Conservation (phyloP, 2,329 filamentous ascomycete genomes). For the Cordyceps fumosorosea region DNA sequence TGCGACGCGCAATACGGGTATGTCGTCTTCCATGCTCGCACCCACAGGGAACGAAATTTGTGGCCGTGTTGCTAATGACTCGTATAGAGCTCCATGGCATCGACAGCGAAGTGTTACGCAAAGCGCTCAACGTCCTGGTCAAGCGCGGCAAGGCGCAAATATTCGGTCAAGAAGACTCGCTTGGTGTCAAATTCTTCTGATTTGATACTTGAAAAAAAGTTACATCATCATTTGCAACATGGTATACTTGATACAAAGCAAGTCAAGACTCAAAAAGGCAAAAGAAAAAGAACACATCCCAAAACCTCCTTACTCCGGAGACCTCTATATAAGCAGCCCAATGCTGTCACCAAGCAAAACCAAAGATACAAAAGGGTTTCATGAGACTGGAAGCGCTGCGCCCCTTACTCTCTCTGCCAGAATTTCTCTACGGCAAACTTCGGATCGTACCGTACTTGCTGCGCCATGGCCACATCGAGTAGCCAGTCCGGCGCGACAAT, state of each 20-base stretch:
- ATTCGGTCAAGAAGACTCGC: slow-evolving; percentile 81
- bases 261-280: background rate
- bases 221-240: slow-evolving; percentile 1
- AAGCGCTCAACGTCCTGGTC: slow-evolving; percentile 72
- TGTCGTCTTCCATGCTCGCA: slow-evolving; percentile 19
- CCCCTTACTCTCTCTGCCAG: slow-evolving; percentile 23
- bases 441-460: slow-evolving; percentile 64
- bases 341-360: background rate
- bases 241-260: background rate
- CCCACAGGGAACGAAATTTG: background rate
- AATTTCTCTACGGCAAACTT: slow-evolving; percentile 50
- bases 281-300: background rate
- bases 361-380: background rate
- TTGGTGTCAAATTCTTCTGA: slow-evolving; percentile 96
- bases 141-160: slow-evolving; percentile 90
- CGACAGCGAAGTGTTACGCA: slow-evolving; percentile 73
- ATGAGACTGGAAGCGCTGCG: background rate
- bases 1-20: slow-evolving; percentile 61
- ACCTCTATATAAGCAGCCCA: background rate
- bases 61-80: background rate
- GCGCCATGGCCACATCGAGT: slow-evolving; percentile 80
- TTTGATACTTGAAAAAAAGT: background rate
- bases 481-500: slow-evolving; percentile 88
- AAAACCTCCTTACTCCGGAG: background rate
- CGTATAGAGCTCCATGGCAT: slow-evolving; percentile 77